Base-by-base conservation (phyloP, 805 yeast species). In the Candida orba region DNA sequence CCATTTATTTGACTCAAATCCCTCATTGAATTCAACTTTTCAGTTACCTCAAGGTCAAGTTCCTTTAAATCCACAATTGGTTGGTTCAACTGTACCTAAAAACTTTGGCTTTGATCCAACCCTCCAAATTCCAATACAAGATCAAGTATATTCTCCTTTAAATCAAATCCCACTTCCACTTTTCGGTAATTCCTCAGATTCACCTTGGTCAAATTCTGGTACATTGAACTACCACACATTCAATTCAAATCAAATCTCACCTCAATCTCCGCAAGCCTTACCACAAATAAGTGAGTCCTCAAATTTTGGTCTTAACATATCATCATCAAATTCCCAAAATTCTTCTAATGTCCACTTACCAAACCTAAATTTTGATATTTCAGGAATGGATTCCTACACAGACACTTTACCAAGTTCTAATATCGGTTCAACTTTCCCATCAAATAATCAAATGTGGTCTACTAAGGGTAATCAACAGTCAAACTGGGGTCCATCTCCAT, bases 1-100 rank as follows among this genome's bases (percentile, higher is more conserved):
- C 8, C 44, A 39, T n/a, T 34, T 42, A 18, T 38, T 25, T 34
- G 37, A 38, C n/a, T 25, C 44, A n/a, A 42, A 34, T 18, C n/a
- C 38, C 13, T 31, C 29, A 5, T 31, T 42, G 14, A 42, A 27
- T 37, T 18, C 20, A 12, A 25, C 22, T 17, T 37, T n/a, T 9
- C 34, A 31, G 4, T n/a, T 17, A 5, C 13, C 36, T 30, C 23
- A 15, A 30, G 40, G 33, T 20, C 20, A 27, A 27, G 13, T 27
- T 10, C 29, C 29, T 27, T 4, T 10, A 27, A 31, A 31, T 15
- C 20, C 18, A 7, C 34, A n/a, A 31, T n/a, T n/a, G n/a, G 15
- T 10, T 15, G 15, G 23, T 15, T 25, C 42, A 3, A 12, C 22
- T 4, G n/a, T 35, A 34, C 20, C 34, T 6, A 23, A 27, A 40